Conservation (phyloP, 441 rosid genomes). For the Syzygium syzygioides region DNA sequence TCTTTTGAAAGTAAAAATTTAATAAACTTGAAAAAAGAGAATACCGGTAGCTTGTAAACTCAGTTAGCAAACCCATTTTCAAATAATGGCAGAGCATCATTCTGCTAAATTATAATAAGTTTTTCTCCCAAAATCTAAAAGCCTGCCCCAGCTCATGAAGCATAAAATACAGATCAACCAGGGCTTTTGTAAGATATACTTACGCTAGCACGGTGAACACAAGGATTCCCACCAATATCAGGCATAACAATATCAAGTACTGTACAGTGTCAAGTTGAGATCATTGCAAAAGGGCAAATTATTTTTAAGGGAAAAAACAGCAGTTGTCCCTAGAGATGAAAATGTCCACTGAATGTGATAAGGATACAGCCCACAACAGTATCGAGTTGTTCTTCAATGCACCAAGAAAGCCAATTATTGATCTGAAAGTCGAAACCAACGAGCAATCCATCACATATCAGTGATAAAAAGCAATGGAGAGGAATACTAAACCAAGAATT, state of each 20-base stretch:
- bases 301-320: background rate
- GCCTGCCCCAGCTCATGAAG: background rate
- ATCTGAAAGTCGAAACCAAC: constrained; percentile 35
- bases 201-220: constrained; percentile 92
- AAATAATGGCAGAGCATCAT: background rate
- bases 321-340: background rate
- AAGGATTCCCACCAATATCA: constrained; percentile 69
- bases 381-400: constrained; percentile 73
- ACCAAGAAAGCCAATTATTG: constrained; percentile 83
- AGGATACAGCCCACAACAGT: constrained; percentile 97
- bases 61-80: background rate
- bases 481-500: background rate
- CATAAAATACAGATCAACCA: background rate
- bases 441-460: background rate
- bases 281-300: constrained; percentile 3
- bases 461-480: background rate
- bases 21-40: background rate
- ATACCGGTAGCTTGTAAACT: background rate
- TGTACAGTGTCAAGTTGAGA: constrained; percentile 45
- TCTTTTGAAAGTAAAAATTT: background rate
- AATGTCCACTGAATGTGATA: background rate
- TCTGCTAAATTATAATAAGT: background rate
- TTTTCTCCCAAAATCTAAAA: background rate
- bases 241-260: constrained; percentile 67
- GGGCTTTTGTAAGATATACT: constrained; percentile 26